A percentile compares a stretch with the other conserved stretches of the same genome.
phyloP scores from a whole-genome alignment of 768 basidiomycete species.

The Kwoniella botswanensis region DNA sequence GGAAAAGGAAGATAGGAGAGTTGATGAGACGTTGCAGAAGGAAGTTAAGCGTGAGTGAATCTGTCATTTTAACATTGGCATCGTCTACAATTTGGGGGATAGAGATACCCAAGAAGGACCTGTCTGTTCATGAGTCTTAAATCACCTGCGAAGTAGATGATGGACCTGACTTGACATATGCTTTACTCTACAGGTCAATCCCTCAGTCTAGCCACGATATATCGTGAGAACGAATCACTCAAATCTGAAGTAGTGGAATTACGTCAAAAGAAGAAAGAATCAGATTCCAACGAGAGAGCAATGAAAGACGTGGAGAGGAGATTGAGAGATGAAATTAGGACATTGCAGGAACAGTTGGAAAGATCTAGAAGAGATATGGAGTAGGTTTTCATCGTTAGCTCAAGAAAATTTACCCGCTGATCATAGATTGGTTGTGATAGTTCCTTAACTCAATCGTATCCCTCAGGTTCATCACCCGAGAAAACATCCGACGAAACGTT shows the following conservation, averaged over 20 bases:
- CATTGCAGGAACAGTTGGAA: constrained; percentile 49
- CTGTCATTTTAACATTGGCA: background rate
- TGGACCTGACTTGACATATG: background rate
- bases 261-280: constrained; percentile 48
- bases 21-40: constrained; percentile 35
- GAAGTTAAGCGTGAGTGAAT: constrained; percentile 46
- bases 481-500: constrained; percentile 39
- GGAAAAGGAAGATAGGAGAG: constrained; percentile 24
- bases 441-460: constrained; percentile 52
- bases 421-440: constrained; percentile 21
- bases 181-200: constrained; percentile 40
- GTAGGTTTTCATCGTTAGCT: constrained; percentile 27
- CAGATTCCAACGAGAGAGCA: constrained; percentile 41
- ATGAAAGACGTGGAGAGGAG: constrained; percentile 37
- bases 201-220: constrained; percentile 34
- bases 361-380: constrained; percentile 54
- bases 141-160: too few relatives aligned
- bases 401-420: background rate
- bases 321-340: constrained; percentile 45
- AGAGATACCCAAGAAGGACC: too few relatives aligned
- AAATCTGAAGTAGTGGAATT: constrained; percentile 48
- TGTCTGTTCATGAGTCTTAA: too few relatives aligned
- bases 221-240: constrained; percentile 35
- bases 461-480: constrained; percentile 27
- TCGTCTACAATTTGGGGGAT: background rate